Base-by-base conservation (phyloP, 768 basidiomycete species). In the Boletus sensibilis region DNA sequence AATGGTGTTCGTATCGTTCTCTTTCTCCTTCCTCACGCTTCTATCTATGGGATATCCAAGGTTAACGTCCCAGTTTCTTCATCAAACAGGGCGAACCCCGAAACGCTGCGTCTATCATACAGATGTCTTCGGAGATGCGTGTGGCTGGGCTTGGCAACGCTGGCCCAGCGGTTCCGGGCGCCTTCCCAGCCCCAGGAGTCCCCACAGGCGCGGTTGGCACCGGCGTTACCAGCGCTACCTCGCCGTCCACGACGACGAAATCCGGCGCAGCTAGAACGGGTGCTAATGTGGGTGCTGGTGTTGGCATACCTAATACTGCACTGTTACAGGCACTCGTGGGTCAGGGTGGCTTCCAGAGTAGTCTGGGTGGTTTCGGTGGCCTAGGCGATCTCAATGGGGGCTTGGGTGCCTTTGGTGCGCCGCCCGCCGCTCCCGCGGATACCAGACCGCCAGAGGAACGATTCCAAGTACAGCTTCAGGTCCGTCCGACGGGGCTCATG, bases 391-490 rank as follows among this genome's bases (percentile, higher is more conserved):
- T 64, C 10, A 67, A 64, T 13, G 72, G 66, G 13, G 74, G 69
- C 20, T 53, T 67, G 9, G 27, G 42, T 4, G 6, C 57, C 1
- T 65, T 65, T 38, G 72, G 69, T 27, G 67, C 55, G 11, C 61
- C 65, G 3, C 29, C 53, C n/a, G n/a, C n/a, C 14, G 51, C 81
- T 0, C 86, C 91, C 9, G 75, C 83, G 1, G 90, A 93, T 67
- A 72, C 83, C 5, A 76, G 92, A 65, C 79, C 90, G 18, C 87
- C 94, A 1, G 96, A 98, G 69, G 96, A 96, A 76, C 79, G 95
- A 46, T 98, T 91, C 79, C 90, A 95, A 66, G 83, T 87, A 16
- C 91, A 94, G 67, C 75, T 93, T 5, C 87, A 89, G 81, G 90
- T 87, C 0, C 14, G 67, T 60, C 20, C 7, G 14, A n/a, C 18